Percentiles rank a stretch among this genome's conserved stretches.
Conservation (phyloP, 306 rosid genomes). For the Medicago lupulina region DNA sequence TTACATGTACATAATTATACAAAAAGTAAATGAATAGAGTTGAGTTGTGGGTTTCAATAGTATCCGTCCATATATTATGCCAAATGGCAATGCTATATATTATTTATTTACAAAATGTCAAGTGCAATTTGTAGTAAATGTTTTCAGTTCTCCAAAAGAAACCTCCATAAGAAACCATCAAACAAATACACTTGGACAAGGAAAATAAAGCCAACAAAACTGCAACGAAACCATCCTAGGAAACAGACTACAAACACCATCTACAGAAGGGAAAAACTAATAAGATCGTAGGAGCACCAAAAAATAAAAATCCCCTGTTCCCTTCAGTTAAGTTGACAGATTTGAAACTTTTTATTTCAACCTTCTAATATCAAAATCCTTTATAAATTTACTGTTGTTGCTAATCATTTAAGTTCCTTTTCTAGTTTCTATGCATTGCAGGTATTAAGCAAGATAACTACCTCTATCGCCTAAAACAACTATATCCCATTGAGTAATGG, state of each 20-base stretch:
- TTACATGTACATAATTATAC: background rate
- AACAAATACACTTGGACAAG: slow-evolving; percentile 7
- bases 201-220: too few relatives aligned
- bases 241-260: background rate
- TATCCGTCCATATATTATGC: background rate
- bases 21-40: background rate
- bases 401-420: background rate
- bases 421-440: background rate
- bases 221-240: background rate
- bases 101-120: slow-evolving; percentile 1
- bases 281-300: background rate
- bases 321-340: background rate
- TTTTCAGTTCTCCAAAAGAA: background rate
- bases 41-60: background rate
- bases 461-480: background rate
- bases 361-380: background rate
- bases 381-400: slow-evolving; percentile 16
- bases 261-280: too few relatives aligned
- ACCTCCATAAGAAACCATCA: background rate
- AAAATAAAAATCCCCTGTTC: background rate
- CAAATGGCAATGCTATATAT: background rate
- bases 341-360: background rate
- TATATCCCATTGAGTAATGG: background rate
- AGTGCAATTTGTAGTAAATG: background rate
- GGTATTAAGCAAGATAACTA: slow-evolving; percentile 8